Evolutionary conservation across 2,329 filamentous ascomycete species (phyloP), one percentile per base, ranked within the genome.

Genomic region (Fusarium mundagurra): DNA sequence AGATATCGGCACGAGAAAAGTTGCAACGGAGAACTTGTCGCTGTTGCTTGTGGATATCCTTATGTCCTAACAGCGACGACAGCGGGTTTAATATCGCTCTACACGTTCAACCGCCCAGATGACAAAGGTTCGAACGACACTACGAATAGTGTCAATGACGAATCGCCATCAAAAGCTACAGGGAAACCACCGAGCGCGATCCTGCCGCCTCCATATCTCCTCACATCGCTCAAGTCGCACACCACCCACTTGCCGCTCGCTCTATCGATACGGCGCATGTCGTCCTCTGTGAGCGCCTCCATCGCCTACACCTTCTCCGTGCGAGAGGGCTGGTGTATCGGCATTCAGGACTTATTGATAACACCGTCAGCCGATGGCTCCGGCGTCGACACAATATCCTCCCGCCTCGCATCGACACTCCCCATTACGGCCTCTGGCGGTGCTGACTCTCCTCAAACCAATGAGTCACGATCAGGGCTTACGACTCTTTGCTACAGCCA

Each of bases 321-420:
- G 5, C 86, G 92, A 7, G 91, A 91, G 48, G 95, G 95, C 34
- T 98, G 95, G 94, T 95, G 93, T 13, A 89, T 98, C 22, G 95
- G 95, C 5, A 90, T 98, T n/a, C 96, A 98, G 81, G 96, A 98
- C 81, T 85, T 98, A 48, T 91, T 92, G 66, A 87, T 97, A 48
- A 82, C 79, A 2, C 77, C 80, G 10, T 76, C 80, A 3, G 1
- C 51, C 38, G 57, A 68, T 58, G 27, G 62, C 27, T 69, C 76
- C 36, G 81, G 80, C n/a, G 61, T 76, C 33, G 81, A 83, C 24
- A 77, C 80, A n/a, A 70, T 83, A 47, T 79, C 79, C 8, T 84
- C 83, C 7, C 79, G 82, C 47, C 76, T 84, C 14, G 82, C 83
- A 14, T 82, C 80, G 55, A 83, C 83, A 20, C 71, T 82, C 6